Conservation (phyloP, 345 rosid genomes). For the Aegle marmelos region DNA sequence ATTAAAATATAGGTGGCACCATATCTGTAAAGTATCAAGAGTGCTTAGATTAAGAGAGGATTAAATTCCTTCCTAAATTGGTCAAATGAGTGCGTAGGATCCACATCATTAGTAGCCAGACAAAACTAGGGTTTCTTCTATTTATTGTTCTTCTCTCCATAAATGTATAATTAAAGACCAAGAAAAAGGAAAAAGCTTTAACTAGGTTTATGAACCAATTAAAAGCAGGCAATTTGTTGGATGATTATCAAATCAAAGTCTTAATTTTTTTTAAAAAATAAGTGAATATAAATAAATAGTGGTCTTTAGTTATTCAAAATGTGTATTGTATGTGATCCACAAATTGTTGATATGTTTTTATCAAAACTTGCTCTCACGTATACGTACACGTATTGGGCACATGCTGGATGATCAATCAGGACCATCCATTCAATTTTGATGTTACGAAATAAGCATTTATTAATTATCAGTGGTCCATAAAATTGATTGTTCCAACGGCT, state of each 20-base stretch:
- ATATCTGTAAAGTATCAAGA: too few relatives aligned
- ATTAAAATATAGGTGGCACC: too few relatives aligned
- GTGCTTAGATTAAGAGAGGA: too few relatives aligned
- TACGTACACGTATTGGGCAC: constrained; percentile 18
- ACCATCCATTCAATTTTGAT: constrained; percentile 29
- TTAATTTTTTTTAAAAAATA: not conserved
- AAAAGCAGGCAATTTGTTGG: not conserved
- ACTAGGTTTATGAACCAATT: not conserved
- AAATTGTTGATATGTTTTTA: constrained; percentile 5
- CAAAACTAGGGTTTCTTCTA: too few relatives aligned
- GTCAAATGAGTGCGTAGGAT: not conserved
- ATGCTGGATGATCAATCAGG: constrained; percentile 22
- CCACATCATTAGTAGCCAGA: not conserved
- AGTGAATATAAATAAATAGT: not conserved
- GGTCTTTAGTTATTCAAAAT: constrained; percentile 18
- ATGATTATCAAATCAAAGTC: not conserved
- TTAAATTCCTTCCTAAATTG: not conserved
- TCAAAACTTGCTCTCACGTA: not conserved
- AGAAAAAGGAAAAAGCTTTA: not conserved
- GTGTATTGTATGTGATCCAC: constrained; percentile 23
- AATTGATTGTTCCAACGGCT: constrained; percentile 28
- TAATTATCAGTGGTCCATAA: constrained; percentile 29
- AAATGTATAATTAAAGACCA: too few relatives aligned
- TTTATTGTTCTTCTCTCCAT: too few relatives aligned
- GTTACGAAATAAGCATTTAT: not conserved